Evolutionary conservation across 176 grass and related monocot species (phyloP).

Genomic region (Echinochloa phyllopogon): DNA sequence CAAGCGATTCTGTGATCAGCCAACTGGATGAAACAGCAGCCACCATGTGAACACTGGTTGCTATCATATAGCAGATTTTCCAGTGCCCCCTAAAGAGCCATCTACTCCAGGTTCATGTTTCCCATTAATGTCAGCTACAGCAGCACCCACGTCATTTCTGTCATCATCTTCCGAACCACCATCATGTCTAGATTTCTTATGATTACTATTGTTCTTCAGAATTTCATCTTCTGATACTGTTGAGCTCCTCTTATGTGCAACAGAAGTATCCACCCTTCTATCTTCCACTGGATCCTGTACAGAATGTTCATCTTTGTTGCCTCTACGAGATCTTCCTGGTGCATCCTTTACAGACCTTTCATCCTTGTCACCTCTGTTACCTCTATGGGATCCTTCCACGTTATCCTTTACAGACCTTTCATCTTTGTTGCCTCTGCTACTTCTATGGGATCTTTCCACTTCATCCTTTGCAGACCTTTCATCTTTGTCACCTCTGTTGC

Average conservation of each 20-base stretch:
- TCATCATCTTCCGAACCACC: constrained; percentile 38
- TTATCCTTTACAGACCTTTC: constrained; percentile 53
- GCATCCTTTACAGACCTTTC: constrained; percentile 50
- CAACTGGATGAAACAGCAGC: constrained; percentile 39
- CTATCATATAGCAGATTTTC: constrained; percentile 43
- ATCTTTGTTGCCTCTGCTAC: constrained; percentile 54
- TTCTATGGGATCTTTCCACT: constrained; percentile 49
- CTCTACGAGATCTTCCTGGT: constrained; percentile 57
- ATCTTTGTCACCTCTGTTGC: constrained; percentile 51
- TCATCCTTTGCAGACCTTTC: constrained; percentile 49
- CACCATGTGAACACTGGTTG: constrained; percentile 35
- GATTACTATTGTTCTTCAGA: constrained; percentile 43
- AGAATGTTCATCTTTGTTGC: constrained; percentile 57
- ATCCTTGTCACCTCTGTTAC: constrained; percentile 53
- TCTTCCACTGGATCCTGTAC: constrained; percentile 58
- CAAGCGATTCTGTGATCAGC: constrained; percentile 26
- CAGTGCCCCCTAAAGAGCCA: constrained; percentile 27
- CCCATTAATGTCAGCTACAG: constrained; percentile 29
- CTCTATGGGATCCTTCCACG: constrained; percentile 39
- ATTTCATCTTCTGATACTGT: constrained; percentile 61
- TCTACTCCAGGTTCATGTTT: constrained; percentile 42
- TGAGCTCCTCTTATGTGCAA: constrained; percentile 54
- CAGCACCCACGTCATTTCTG: constrained; percentile 38
- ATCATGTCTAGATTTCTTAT: constrained; percentile 59
- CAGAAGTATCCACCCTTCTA: constrained; percentile 45